phyloP scores from a whole-genome alignment of 306 rosid genomes.

The Begonia fuchsioides region DNA sequence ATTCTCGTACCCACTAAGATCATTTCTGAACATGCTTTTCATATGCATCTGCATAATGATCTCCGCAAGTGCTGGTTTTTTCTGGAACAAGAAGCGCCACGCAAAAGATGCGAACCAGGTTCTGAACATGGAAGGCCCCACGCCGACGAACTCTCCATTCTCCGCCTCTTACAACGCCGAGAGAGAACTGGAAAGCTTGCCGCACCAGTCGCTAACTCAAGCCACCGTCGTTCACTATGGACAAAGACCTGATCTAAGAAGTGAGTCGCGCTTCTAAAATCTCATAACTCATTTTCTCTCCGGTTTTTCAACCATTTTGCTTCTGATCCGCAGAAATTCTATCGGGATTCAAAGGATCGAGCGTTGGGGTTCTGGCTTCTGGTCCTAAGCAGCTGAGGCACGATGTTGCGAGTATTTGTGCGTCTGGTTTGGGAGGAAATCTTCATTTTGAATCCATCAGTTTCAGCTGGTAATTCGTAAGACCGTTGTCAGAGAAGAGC shows the following conservation, averaged over 20 bases:
- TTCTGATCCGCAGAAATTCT: conserved; percentile 18
- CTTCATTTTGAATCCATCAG: conserved; percentile 63
- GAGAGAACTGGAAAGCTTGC: conserved; percentile 50
- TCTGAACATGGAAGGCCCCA: conserved; percentile 23
- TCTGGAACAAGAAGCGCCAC: conserved; percentile 33
- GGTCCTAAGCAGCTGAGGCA: conserved; percentile 62
- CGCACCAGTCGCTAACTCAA: conserved; percentile 28
- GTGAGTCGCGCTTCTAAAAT: conserved; percentile 19
- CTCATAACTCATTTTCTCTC: background rate
- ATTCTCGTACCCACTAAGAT: conserved; percentile 21
- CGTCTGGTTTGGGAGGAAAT: conserved; percentile 32
- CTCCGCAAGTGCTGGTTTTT: conserved; percentile 22
- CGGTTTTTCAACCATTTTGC: background rate
- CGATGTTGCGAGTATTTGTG: conserved; percentile 58
- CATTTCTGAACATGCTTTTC: conserved; percentile 27
- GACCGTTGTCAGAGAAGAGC: no score
- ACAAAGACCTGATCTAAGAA: conserved; percentile 44
- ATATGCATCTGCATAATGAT: conserved; percentile 28
- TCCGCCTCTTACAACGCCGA: conserved; percentile 14
- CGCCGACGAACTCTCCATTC: conserved; percentile 21
- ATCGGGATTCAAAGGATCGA: conserved; percentile 27
- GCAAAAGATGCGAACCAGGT: conserved; percentile 26
- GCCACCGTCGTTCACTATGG: conserved; percentile 44
- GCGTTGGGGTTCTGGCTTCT: conserved; percentile 37
- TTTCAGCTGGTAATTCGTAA: conserved; percentile 42